phyloP scores from a whole-genome alignment of 768 basidiomycete species.

The Suillus subluteus region DNA sequence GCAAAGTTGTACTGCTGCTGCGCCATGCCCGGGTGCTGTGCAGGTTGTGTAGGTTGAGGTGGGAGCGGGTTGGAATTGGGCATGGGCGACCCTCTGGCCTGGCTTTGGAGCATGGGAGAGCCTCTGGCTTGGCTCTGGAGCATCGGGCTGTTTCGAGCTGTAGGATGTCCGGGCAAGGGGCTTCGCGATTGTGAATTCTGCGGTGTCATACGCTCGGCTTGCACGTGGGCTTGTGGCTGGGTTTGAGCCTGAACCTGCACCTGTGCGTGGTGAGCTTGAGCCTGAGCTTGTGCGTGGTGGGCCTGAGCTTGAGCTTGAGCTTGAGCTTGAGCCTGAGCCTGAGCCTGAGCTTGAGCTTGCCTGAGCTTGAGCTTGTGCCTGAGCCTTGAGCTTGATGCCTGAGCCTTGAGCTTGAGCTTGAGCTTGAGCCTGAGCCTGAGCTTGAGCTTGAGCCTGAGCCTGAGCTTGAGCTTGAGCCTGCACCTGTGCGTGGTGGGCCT shows the following conservation, averaged over 20 bases:
- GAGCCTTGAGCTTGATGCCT: conserved; percentile 19
- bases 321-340: conserved; percentile 21
- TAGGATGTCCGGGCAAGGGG: conserved; percentile 15
- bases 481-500: no score
- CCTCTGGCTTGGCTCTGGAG: conserved; percentile 36
- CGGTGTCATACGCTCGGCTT: conserved; percentile 27
- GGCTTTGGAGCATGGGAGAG: conserved; percentile 32
- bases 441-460: conserved; percentile 17
- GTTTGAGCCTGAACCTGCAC: conserved; percentile 23
- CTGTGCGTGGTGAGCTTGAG: conserved; percentile 25
- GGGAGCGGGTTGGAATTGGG: conserved; percentile 27
- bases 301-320: conserved; percentile 17
- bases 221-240: conserved; percentile 17
- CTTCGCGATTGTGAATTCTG: conserved; percentile 25
- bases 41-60: conserved; percentile 26
- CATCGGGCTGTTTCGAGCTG: conserved; percentile 41
- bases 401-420: conserved; percentile 10
- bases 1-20: conserved; percentile 41
- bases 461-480: conserved; percentile 9
- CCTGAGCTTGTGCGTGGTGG: conserved; percentile 9
- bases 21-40: conserved; percentile 31
- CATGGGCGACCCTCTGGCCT: conserved; percentile 19
- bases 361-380: conserved; percentile 18
- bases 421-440: conserved; percentile 5
- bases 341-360: conserved; percentile 7